These are phyloP conservation scores for Colletotrichum gigasporum DNA, from an alignment of 2,329 filamentous ascomycete genomes.

Conservation along the genomic window DNA sequence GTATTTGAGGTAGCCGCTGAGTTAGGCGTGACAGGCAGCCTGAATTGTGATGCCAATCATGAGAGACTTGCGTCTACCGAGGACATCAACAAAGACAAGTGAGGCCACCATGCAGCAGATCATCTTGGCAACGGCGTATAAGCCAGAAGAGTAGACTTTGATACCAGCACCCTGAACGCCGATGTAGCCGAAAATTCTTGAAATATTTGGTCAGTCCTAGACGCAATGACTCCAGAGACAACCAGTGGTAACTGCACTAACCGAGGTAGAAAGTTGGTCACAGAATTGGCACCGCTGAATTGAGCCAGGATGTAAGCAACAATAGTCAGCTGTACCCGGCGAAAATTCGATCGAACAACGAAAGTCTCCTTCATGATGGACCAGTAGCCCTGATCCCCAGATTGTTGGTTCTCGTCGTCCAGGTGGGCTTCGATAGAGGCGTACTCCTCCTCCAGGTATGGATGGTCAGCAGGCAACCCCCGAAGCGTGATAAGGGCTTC, in stretches of 20 bases:
- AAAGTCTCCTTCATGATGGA: slow-evolving; percentile 47
- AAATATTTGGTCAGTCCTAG: slow-evolving; percentile 34
- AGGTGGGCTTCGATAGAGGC: slow-evolving; percentile 38
- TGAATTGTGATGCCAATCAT: slow-evolving; percentile 47
- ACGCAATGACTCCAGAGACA: too few species aligned
- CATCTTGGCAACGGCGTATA: slow-evolving; percentile 55
- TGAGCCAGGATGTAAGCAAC: slow-evolving; percentile 50
- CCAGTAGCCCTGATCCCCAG: slow-evolving; percentile 21
- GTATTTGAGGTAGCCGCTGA: slow-evolving; percentile 50
- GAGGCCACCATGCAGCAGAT: slow-evolving; percentile 49
- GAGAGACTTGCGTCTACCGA: slow-evolving; percentile 49
- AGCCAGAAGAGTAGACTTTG: slow-evolving; percentile 48
- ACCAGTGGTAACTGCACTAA: slow-evolving; percentile 49
- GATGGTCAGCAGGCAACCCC: slow-evolving; percentile 38
- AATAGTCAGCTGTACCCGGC: slow-evolving; percentile 48
- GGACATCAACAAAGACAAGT: slow-evolving; percentile 54
- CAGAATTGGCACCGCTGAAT: slow-evolving; percentile 53
- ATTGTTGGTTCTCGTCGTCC: slow-evolving; percentile 20
- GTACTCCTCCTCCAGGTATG: slow-evolving; percentile 38
- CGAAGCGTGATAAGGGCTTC: slow-evolving; percentile 33
- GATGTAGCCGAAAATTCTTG: slow-evolving; percentile 30
- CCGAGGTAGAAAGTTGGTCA: slow-evolving; percentile 53
- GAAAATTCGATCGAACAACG: slow-evolving; percentile 46
- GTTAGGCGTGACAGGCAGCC: slow-evolving; percentile 50
- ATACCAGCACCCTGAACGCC: slow-evolving; percentile 40